Conservation (phyloP, 2,329 filamentous ascomycete genomes). For the Alternaria longipes region DNA sequence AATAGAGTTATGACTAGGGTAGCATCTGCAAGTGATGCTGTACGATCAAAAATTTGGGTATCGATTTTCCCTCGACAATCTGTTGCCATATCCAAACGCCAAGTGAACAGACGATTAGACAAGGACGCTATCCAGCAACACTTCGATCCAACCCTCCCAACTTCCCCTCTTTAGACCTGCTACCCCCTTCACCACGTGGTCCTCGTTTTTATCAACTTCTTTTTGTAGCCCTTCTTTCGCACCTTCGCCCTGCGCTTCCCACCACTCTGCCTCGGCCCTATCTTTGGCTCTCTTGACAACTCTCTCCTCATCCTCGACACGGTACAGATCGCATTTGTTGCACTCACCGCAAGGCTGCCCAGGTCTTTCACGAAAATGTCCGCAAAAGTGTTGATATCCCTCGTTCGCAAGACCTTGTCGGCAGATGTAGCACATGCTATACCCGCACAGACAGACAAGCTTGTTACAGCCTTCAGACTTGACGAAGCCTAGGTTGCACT, state of each 20-base stretch:
- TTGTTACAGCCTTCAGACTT: conserved; percentile 97
- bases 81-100: conserved; percentile 3
- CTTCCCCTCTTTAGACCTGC: conserved; percentile 18
- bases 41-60: not conserved
- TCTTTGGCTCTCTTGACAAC: conserved; percentile 54
- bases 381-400: conserved; percentile 94
- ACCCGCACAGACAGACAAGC: conserved; percentile 92
- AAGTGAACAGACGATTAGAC: conserved; percentile 15
- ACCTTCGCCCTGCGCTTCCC: conserved; percentile 50
- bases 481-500: conserved; percentile 90
- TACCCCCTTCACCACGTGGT: conserved; percentile 11
- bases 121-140: conserved; percentile 26
- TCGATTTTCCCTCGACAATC: not conserved
- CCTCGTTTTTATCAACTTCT: conserved; percentile 27
- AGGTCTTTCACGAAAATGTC: conserved; percentile 87
- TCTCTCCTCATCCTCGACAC: conserved; percentile 58
- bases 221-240: conserved; percentile 34
- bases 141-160: conserved; percentile 35
- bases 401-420: conserved; percentile 69
- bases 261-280: conserved; percentile 57
- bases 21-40: not conserved
- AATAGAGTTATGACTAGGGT: not conserved
- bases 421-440: conserved; percentile 98
- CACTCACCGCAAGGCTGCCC: conserved; percentile 81
- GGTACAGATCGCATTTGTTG: conserved; percentile 64